Conservation (phyloP, 2,329 filamentous ascomycete genomes). For the Cercospora canescens region DNA sequence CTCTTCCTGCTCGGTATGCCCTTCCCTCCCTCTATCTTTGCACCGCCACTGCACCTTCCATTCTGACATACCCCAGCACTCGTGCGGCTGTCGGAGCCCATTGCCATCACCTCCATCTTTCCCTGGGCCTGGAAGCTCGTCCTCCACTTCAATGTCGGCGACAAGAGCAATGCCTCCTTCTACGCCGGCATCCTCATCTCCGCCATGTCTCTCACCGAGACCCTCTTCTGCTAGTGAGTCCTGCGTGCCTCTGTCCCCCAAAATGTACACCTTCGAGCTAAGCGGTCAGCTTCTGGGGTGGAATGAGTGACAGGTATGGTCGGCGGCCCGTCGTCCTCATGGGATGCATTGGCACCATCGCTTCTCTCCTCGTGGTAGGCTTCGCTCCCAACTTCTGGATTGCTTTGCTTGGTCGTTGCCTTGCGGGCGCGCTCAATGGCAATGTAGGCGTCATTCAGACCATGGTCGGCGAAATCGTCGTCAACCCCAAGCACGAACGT, state of each 20-base stretch:
- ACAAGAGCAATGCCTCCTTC: slow-evolving; percentile 75
- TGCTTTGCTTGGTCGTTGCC: slow-evolving; percentile 70
- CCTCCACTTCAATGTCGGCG: slow-evolving; percentile 71
- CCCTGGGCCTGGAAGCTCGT: slow-evolving; percentile 87
- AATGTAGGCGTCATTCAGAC: slow-evolving; percentile 79
- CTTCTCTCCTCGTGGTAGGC: slow-evolving; percentile 80
- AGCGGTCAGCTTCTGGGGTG: slow-evolving; percentile 67
- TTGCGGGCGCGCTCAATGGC: slow-evolving; percentile 84
- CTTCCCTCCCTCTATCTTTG: neutral
- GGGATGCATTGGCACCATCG: slow-evolving; percentile 78
- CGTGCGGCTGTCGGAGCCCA: slow-evolving; percentile 88
- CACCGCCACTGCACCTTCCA: neutral
- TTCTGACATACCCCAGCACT: slow-evolving; percentile 61
- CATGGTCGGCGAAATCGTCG: slow-evolving; percentile 87
- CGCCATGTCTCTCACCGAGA: slow-evolving; percentile 80
- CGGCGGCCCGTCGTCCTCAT: slow-evolving; percentile 82
- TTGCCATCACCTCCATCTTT: slow-evolving; percentile 89
- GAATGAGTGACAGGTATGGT: slow-evolving; percentile 76
- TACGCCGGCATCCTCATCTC: slow-evolving; percentile 88
- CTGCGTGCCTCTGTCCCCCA: neutral
- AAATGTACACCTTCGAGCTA: neutral
- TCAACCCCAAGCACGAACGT: slow-evolving; percentile 83
- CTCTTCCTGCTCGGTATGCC: slow-evolving; percentile 78
- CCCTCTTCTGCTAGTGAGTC: slow-evolving; percentile 71
- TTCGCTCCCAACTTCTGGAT: slow-evolving; percentile 82